Conservation (phyloP, 176 grass and related monocot genomes). For the Olyra latifolia region DNA sequence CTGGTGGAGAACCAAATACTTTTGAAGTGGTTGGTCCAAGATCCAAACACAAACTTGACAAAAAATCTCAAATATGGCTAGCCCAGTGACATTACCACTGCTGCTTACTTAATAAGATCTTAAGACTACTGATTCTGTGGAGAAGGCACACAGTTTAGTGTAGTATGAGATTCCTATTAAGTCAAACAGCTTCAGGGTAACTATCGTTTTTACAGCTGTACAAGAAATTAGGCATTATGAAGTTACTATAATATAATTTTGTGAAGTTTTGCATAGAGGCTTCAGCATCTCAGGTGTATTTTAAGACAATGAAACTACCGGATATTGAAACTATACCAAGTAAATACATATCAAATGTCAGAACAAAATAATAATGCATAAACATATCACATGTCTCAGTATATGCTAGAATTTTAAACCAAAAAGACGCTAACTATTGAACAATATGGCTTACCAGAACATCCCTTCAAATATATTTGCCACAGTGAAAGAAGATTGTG, state of each 20-base stretch:
- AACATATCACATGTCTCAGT: neutral
- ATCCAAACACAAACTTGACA: conserved; percentile 20
- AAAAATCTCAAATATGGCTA: neutral
- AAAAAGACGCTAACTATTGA: neutral
- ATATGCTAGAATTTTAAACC: neutral
- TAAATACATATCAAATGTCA: neutral
- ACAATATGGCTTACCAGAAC: conserved; percentile 69
- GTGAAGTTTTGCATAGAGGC: neutral
- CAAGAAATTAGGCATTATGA: neutral
- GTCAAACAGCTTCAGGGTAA: conserved; percentile 2
- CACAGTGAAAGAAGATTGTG: conserved; percentile 94
- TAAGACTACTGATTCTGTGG: neutral
- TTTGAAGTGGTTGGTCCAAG: neutral
- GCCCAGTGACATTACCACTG: neutral
- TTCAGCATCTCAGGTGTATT: neutral
- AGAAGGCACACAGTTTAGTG: neutral
- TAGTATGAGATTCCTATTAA: neutral
- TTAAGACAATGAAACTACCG: neutral
- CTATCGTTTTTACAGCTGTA: neutral
- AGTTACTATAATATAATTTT: neutral
- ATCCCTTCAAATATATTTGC: conserved; percentile 99
- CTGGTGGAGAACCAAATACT: conserved; percentile 2
- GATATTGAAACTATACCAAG: neutral
- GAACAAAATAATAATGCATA: neutral
- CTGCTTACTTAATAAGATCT: conserved; percentile 7